A percentile compares a stretch with the other conserved stretches of the same genome.
Conservation (phyloP, 495 filamentous ascomycete species). For the Neurospora tetraspora region DNA sequence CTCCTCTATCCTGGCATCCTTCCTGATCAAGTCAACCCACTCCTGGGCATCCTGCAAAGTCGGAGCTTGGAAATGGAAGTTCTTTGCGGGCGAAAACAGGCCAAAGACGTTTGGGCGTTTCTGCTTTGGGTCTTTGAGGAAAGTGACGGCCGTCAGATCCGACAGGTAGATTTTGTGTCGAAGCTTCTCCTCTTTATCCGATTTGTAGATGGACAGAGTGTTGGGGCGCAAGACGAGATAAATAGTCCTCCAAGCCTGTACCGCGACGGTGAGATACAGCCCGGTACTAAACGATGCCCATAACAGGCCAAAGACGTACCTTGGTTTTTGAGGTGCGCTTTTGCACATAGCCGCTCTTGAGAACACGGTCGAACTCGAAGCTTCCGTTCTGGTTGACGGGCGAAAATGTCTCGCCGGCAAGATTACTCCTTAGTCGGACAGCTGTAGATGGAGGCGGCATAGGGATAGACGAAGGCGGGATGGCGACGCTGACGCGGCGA, state of each 20-base stretch:
- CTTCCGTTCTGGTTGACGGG: conserved; percentile 92
- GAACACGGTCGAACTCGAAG: conserved; percentile 86
- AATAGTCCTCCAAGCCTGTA: conserved; percentile 74
- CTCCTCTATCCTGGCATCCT: conserved; percentile 72
- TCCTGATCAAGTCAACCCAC: conserved; percentile 78
- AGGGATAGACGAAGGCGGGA: conserved; percentile 14
- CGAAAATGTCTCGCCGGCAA: conserved; percentile 21
- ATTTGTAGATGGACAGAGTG: conserved; percentile 90
- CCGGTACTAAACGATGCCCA: background rate
- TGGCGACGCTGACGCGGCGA: conserved; percentile 4
- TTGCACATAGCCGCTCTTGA: conserved; percentile 76
- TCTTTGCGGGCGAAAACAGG: conserved; percentile 83
- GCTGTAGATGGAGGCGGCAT: conserved; percentile 10
- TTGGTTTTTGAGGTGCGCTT: conserved; percentile 92
- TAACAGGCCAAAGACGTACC: conserved; percentile 38
- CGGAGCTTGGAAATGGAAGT: conserved; percentile 76
- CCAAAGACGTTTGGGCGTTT: conserved; percentile 76
- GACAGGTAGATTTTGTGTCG: conserved; percentile 78
- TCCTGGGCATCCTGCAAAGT: conserved; percentile 67
- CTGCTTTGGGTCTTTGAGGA: conserved; percentile 78
- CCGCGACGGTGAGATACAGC: conserved; percentile 5
- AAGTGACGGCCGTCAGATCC: conserved; percentile 82
- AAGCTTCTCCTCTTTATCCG: conserved; percentile 78
- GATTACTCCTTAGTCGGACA: conserved; percentile 8
- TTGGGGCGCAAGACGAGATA: conserved; percentile 89